A percentile compares a stretch with the other conserved stretches of the same genome.
Conservation (phyloP, 371 early-diverging fungal species). For the Mucor piriformis region DNA sequence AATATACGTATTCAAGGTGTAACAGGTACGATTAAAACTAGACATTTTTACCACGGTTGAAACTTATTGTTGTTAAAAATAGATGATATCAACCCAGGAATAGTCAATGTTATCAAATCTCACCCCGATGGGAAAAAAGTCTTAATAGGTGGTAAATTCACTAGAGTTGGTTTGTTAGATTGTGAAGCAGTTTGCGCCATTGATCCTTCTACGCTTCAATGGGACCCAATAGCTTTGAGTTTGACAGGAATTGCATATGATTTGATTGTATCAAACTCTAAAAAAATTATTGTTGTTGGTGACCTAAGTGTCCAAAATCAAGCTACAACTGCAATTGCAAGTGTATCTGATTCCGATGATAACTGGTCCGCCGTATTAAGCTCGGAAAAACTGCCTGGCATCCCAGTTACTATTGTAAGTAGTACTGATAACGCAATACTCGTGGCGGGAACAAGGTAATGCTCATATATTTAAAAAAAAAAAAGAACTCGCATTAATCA, state of each 20-base stretch:
- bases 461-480: not conserved
- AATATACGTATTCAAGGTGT: slow-evolving; percentile 19
- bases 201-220: slow-evolving; percentile 31
- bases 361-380: not conserved
- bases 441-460: slow-evolving; percentile 10
- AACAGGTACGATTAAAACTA: slow-evolving; percentile 15
- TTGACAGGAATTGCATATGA: slow-evolving; percentile 48
- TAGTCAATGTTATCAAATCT: slow-evolving; percentile 45
- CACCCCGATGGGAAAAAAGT: slow-evolving; percentile 34
- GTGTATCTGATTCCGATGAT: not conserved
- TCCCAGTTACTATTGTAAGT: not conserved
- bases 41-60: not conserved
- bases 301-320: slow-evolving; percentile 4
- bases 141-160: slow-evolving; percentile 58
- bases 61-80: not conserved
- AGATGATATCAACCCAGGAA: slow-evolving; percentile 23
- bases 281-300: slow-evolving; percentile 8
- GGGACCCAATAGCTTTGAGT: slow-evolving; percentile 39
- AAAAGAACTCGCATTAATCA: not conserved
- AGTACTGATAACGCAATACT: not conserved
- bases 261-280: slow-evolving; percentile 15
- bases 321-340: not conserved
- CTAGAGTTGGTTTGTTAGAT: slow-evolving; percentile 42
- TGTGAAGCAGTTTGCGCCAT: slow-evolving; percentile 52
- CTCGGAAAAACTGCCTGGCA: not conserved